Evolutionary conservation across 2,329 filamentous ascomycete species (phyloP).

Genomic region (Aspergillus pseudoviridinutans): DNA sequence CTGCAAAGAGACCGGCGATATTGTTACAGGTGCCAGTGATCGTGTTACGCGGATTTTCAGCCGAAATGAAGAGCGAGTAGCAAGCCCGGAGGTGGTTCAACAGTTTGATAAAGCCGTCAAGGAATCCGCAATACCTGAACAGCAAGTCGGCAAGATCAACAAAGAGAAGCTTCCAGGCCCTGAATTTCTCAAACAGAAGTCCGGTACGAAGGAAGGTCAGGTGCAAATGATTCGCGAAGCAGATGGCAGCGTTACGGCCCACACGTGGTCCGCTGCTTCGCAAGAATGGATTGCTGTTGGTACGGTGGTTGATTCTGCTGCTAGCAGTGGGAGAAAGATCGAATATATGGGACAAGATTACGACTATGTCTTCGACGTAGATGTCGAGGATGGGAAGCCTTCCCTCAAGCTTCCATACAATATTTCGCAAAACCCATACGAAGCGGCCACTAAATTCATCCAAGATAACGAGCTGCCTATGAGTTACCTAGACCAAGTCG

Average conservation of each 20-base stretch:
- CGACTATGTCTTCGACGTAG: constrained; percentile 94
- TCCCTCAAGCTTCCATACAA: constrained; percentile 93
- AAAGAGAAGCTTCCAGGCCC: constrained; percentile 88
- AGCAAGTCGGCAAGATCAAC: constrained; percentile 78
- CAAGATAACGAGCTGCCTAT: constrained; percentile 83
- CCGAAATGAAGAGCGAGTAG: constrained; percentile 64
- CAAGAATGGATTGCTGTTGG: constrained; percentile 82
- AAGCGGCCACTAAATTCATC: constrained; percentile 86
- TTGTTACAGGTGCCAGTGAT: constrained; percentile 91
- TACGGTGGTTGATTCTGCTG: constrained; percentile 87
- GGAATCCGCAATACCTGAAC: constrained; percentile 79
- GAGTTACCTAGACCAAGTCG: constrained; percentile 83
- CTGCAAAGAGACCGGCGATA: constrained; percentile 77
- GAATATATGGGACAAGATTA: constrained; percentile 81
- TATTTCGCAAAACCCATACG: constrained; percentile 85
- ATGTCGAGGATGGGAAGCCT: constrained; percentile 91
- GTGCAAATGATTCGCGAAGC: constrained; percentile 84
- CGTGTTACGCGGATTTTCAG: constrained; percentile 81
- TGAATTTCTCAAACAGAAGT: constrained; percentile 75
- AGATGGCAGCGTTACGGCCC: constrained; percentile 77
- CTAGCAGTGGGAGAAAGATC: constrained; percentile 74
- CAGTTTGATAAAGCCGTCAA: constrained; percentile 80
- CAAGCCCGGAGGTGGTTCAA: constrained; percentile 62
- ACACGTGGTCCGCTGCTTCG: constrained; percentile 74
- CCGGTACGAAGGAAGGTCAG: constrained; percentile 93